Evolutionary conservation across 2,329 filamentous ascomycete species (phyloP).

Genomic region (Diaporthe australafricana): DNA sequence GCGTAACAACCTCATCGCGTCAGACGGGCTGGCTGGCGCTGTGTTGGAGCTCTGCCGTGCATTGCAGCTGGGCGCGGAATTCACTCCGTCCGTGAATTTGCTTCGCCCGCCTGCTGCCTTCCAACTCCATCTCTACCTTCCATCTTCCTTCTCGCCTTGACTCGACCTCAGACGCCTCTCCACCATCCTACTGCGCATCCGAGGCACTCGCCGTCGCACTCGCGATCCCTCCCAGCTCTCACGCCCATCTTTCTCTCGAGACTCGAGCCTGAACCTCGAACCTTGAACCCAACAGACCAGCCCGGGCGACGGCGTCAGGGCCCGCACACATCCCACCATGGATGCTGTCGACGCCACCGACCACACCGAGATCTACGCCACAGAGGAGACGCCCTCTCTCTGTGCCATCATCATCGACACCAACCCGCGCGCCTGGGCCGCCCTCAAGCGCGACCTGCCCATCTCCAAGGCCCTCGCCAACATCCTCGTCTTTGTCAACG

Average conservation of each 20-base stretch:
- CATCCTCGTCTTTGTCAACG: constrained; percentile 95
- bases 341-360: constrained; percentile 68
- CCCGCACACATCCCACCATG: constrained; percentile 53
- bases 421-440: constrained; percentile 90
- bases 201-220: background rate
- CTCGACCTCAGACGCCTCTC: background rate
- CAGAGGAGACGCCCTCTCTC: constrained; percentile 78
- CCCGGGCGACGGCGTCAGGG: constrained; percentile 1
- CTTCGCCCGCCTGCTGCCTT: background rate
- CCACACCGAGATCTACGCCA: constrained; percentile 67
- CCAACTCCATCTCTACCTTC: background rate
- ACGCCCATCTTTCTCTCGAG: background rate
- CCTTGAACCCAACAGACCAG: background rate
- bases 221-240: background rate
- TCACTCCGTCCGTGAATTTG: constrained; percentile 2
- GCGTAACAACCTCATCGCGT: background rate
- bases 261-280: background rate
- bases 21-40: no score
- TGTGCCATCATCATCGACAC: constrained; percentile 94
- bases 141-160: background rate
- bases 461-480: constrained; percentile 87
- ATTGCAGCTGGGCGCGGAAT: constrained; percentile 14
- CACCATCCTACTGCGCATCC: background rate
- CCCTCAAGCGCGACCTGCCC: constrained; percentile 79
- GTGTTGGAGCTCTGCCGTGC: no score